A percentile compares a stretch with the other conserved stretches of the same genome.
Conservation (phyloP, 2,329 filamentous ascomycete genomes). For the Fusarium tricinctum region DNA sequence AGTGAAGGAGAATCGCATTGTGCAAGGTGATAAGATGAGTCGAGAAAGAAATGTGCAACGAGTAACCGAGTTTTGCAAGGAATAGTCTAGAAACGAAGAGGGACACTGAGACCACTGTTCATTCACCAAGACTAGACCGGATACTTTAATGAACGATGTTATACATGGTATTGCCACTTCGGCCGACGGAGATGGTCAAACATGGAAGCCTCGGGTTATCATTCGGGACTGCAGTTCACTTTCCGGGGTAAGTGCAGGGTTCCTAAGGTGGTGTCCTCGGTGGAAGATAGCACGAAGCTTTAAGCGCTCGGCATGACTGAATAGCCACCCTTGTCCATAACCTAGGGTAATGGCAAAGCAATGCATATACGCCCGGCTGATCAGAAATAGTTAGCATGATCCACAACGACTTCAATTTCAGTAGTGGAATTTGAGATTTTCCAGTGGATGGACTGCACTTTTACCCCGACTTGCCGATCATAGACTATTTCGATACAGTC, state of each 20-base stretch:
- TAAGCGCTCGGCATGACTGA: not conserved
- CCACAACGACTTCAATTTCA: not conserved
- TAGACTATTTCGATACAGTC: not conserved
- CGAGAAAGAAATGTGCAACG: not conserved
- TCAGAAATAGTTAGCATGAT: not conserved
- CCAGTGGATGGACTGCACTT: not conserved
- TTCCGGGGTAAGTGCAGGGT: not conserved
- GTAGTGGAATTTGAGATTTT: constrained; percentile 13
- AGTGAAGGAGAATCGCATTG: constrained; percentile 1
- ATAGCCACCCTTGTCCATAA: not conserved
- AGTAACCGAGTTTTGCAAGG: not conserved
- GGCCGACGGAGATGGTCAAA: too few species aligned
- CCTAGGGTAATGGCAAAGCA: not conserved
- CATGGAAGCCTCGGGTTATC: not conserved
- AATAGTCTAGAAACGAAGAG: not conserved
- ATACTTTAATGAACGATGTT: too few species aligned
- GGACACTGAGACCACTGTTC: not conserved
- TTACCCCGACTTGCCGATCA: not conserved
- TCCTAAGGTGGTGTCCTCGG: not conserved
- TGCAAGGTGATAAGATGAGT: not conserved
- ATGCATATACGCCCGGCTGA: not conserved
- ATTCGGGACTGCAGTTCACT: not conserved
- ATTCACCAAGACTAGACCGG: too few species aligned
- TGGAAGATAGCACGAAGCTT: constrained; percentile 16
- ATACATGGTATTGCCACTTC: too few species aligned